These are phyloP conservation scores for Schoenoplectus tabernaemontani DNA, from an alignment of 202 grass and related monocot species.

Conservation along the genomic window DNA sequence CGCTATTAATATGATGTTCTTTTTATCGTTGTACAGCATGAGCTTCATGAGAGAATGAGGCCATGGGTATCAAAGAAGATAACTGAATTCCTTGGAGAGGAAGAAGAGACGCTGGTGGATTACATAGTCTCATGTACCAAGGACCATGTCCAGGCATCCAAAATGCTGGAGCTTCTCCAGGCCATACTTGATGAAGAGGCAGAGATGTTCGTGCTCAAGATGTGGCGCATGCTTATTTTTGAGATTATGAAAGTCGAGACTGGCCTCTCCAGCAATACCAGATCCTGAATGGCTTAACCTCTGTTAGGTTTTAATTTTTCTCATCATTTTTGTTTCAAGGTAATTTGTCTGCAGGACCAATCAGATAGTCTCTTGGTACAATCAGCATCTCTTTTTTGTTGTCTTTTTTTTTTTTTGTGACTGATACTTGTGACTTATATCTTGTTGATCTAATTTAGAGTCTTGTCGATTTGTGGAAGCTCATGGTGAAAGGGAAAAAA, in stretches of 20 bases:
- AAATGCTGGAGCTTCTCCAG: constrained; percentile 86
- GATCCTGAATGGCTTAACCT: constrained; percentile 30
- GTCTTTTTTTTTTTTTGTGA: not conserved
- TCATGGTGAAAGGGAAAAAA: not conserved
- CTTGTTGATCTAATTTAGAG: constrained; percentile 4
- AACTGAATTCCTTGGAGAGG: constrained; percentile 91
- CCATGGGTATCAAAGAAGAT: constrained; percentile 99
- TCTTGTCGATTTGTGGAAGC: not conserved
- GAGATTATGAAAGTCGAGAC: constrained; percentile 95
- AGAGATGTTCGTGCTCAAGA: constrained; percentile 99
- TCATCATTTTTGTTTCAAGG: constrained; percentile 19
- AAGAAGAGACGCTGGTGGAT: constrained; percentile 91
- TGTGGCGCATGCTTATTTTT: constrained; percentile 99
- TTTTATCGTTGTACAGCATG: constrained; percentile 43
- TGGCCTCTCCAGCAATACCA: constrained; percentile 44
- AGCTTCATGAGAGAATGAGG: constrained; percentile 88
- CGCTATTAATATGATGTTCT: constrained; percentile 5
- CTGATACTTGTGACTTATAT: not conserved
- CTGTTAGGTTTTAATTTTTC: constrained; percentile 27
- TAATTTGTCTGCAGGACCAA: constrained; percentile 24
- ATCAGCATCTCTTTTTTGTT: not conserved
- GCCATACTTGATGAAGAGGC: constrained; percentile 89
- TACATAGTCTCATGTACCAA: constrained; percentile 93
- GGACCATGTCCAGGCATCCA: constrained; percentile 80
- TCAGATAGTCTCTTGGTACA: constrained; percentile 19